These are phyloP conservation scores for Amylocystis lapponica DNA, from an alignment of 768 basidiomycete genomes.

Conservation along the genomic window DNA sequence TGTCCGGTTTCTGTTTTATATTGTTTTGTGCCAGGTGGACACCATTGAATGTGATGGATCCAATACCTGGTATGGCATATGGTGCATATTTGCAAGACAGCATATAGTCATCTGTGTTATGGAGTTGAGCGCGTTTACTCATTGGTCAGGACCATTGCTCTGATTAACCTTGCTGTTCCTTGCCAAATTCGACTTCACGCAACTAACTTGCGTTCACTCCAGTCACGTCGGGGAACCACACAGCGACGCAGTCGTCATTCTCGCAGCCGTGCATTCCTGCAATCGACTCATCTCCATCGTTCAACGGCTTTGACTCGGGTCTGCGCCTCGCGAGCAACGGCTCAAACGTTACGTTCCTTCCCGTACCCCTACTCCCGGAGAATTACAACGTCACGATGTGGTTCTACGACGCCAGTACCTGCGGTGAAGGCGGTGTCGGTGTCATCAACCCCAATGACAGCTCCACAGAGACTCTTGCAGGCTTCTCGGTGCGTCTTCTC, in stretches of 20 bases:
- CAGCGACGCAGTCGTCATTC: conserved; percentile 53
- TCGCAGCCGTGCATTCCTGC: conserved; percentile 46
- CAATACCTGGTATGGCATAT: no score
- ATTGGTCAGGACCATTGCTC: no score
- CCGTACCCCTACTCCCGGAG: conserved; percentile 37
- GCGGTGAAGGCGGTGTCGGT: conserved; percentile 54
- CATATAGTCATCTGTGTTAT: no score
- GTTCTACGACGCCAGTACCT: conserved; percentile 55
- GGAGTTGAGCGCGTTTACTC: no score
- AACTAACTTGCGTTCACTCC: neutral
- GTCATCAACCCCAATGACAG: conserved; percentile 51
- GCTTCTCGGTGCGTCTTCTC: conserved; percentile 30
- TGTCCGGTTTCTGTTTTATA: no score
- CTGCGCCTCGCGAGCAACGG: conserved; percentile 45
- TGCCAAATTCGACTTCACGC: no score
- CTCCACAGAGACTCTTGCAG: conserved; percentile 30
- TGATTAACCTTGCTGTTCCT: no score
- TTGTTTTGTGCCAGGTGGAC: no score
- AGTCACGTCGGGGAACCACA: conserved; percentile 51
- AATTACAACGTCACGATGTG: conserved; percentile 43
- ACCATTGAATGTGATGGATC: no score
- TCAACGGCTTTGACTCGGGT: conserved; percentile 56
- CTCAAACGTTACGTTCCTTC: conserved; percentile 37
- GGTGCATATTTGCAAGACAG: no score
- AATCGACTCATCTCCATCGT: conserved; percentile 38